Percentiles rank a stretch among this genome's conserved stretches.
These are phyloP conservation scores for Nitzschia inconspicua DNA, from an alignment of 108 stramenopile genomes.

Conservation along the genomic window DNA sequence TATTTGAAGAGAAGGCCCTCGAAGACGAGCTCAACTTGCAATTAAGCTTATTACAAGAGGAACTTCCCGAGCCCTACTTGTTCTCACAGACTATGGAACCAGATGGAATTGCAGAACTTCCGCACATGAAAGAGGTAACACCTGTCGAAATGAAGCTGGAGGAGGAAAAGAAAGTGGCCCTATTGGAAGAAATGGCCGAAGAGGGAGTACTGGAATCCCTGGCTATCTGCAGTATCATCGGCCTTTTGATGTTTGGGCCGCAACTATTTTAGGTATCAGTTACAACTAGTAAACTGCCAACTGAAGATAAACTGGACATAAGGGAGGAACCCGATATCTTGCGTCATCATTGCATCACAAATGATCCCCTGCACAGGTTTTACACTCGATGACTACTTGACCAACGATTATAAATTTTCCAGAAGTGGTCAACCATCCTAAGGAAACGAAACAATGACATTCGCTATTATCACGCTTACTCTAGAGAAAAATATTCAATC, in stretches of 20 bases:
- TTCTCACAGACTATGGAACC: conserved; percentile 1
- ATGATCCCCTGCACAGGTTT: background rate
- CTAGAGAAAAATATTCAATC: too few species aligned
- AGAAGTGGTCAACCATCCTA: background rate
- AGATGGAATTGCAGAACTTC: background rate
- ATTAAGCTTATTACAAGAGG: conserved; percentile 14
- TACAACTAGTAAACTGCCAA: too few species aligned
- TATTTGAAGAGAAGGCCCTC: conserved; percentile 11
- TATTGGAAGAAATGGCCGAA: conserved; percentile 15
- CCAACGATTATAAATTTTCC: background rate
- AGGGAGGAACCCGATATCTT: background rate
- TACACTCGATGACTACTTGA: background rate
- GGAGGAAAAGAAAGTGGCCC: conserved; percentile 1
- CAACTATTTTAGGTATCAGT: conserved; percentile 5
- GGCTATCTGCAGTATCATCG: conserved; percentile 23
- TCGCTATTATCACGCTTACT: too few species aligned
- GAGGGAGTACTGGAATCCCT: conserved; percentile 32
- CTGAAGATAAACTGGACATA: too few species aligned
- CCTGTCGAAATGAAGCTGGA: background rate
- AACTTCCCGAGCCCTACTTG: conserved; percentile 17
- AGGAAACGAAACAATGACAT: too few species aligned
- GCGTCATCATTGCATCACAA: background rate
- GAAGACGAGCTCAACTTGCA: conserved; percentile 26
- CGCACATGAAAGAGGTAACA: conserved; percentile 1
- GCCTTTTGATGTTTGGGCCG: conserved; percentile 20